Evolutionary conservation across 257 asterid species (phyloP).

Genomic region (Fraxinus americana): DNA sequence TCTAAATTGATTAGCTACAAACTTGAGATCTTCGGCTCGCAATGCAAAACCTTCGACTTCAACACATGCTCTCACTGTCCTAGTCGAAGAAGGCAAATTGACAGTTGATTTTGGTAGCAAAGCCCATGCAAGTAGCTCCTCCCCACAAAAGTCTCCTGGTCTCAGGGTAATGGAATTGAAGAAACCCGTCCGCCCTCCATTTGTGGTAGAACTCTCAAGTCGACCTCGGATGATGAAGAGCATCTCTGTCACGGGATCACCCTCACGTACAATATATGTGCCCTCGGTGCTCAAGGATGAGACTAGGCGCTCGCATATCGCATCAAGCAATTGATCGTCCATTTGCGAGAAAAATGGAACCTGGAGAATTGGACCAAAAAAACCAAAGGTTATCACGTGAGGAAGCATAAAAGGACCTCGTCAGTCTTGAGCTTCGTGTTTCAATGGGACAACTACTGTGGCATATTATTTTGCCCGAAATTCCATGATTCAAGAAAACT

Average conservation of each 20-base stretch:
- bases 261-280: conserved; percentile 87
- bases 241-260: conserved; percentile 92
- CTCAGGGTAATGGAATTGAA: conserved; percentile 71
- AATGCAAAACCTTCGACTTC: conserved; percentile 91
- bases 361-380: conserved; percentile 31
- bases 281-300: conserved; percentile 86
- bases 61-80: conserved; percentile 78
- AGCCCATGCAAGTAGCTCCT: conserved; percentile 96
- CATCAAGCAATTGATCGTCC: conserved; percentile 93
- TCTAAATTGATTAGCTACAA: conserved; percentile 87
- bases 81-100: conserved; percentile 82
- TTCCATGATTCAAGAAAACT: background rate
- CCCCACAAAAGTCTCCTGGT: conserved; percentile 95
- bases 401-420: too few relatives aligned
- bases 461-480: background rate
- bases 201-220: conserved; percentile 87
- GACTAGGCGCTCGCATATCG: conserved; percentile 83
- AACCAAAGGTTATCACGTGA: background rate
- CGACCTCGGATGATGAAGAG: conserved; percentile 87
- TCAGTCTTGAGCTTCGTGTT: background rate
- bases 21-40: conserved; percentile 89
- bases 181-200: conserved; percentile 92
- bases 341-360: conserved; percentile 93
- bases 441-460: background rate
- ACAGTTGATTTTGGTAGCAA: conserved; percentile 75